Conservation (phyloP, 1,139 yeast genomes). For the Scheffersomyces stambukii region DNA sequence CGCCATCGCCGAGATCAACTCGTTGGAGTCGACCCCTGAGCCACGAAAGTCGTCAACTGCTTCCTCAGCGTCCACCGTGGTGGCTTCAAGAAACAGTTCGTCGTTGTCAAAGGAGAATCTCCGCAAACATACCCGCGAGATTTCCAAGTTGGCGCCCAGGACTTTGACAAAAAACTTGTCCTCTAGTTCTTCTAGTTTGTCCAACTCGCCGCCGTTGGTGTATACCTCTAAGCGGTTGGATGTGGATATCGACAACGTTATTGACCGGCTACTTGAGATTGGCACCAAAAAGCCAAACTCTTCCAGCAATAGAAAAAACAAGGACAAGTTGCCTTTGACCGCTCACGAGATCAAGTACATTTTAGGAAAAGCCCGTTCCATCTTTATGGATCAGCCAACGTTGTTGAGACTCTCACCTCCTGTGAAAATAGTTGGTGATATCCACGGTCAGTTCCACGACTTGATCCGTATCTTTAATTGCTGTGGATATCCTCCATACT, state of each 20-base stretch:
- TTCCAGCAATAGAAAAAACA: constrained; percentile 22
- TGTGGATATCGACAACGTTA: constrained; percentile 51
- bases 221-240: constrained; percentile 16
- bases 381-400: constrained; percentile 74
- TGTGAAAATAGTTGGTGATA: constrained; percentile 82
- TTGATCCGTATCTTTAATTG: constrained; percentile 67
- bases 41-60: no score
- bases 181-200: constrained; percentile 16
- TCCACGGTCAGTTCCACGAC: constrained; percentile 82
- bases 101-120: constrained; percentile 17
- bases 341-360: constrained; percentile 59
- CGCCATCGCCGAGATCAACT: constrained; percentile 1
- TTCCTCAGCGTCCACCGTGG: constrained; percentile 23
- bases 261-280: constrained; percentile 50
- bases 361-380: constrained; percentile 62
- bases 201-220: constrained; percentile 26
- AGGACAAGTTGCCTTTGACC: constrained; percentile 42
- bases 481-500: constrained; percentile 77
- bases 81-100: constrained; percentile 36
- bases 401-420: constrained; percentile 76
- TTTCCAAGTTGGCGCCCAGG: constrained; percentile 2
- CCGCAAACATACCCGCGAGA: constrained; percentile 5
- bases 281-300: constrained; percentile 33
- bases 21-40: no score
- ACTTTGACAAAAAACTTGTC: constrained; percentile 8